These are phyloP conservation scores for Cyclaneusma minus DNA, from an alignment of 2,329 filamentous ascomycete species.

Conservation along the genomic window DNA sequence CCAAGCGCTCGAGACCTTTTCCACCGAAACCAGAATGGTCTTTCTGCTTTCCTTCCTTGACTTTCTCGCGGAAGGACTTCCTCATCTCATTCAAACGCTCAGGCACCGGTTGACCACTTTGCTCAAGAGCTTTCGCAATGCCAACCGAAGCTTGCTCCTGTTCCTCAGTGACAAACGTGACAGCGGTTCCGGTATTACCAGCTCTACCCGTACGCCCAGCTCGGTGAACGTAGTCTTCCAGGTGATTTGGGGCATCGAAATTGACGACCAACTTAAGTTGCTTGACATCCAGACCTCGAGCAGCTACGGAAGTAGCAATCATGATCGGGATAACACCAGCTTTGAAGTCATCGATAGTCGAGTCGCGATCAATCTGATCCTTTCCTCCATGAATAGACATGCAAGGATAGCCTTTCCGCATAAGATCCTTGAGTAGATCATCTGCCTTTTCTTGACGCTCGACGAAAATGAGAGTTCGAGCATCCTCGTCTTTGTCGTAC, in stretches of 20 bases:
- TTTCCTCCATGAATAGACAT: slow-evolving; percentile 92
- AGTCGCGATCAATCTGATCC: slow-evolving; percentile 85
- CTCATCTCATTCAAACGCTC: slow-evolving; percentile 50
- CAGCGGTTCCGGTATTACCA: slow-evolving; percentile 84
- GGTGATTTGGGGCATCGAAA: slow-evolving; percentile 82
- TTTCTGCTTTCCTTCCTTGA: slow-evolving; percentile 84
- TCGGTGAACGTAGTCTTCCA: slow-evolving; percentile 94
- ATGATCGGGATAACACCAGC: slow-evolving; percentile 77
- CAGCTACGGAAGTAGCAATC: slow-evolving; percentile 89
- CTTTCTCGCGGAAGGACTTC: slow-evolving; percentile 70
- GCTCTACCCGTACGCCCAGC: slow-evolving; percentile 88
- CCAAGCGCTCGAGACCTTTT: slow-evolving; percentile 81
- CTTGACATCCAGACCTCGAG: slow-evolving; percentile 89
- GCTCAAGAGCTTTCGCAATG: slow-evolving; percentile 69
- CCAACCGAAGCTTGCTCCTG: slow-evolving; percentile 85
- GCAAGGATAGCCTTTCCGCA: slow-evolving; percentile 76
- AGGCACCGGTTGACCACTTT: slow-evolving; percentile 75
- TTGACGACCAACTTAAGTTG: slow-evolving; percentile 93
- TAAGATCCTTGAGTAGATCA: slow-evolving; percentile 59
- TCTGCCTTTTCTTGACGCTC: slow-evolving; percentile 86
- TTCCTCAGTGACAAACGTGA: slow-evolving; percentile 84
- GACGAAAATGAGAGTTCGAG: slow-evolving; percentile 79
- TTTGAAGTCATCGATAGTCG: slow-evolving; percentile 87
- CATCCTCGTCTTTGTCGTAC: slow-evolving; percentile 77
- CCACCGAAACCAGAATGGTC: slow-evolving; percentile 84